A percentile compares a stretch with the other conserved stretches of the same genome.
phyloP scores from a whole-genome alignment of 345 rosid genomes.

The Turritis glabra region DNA sequence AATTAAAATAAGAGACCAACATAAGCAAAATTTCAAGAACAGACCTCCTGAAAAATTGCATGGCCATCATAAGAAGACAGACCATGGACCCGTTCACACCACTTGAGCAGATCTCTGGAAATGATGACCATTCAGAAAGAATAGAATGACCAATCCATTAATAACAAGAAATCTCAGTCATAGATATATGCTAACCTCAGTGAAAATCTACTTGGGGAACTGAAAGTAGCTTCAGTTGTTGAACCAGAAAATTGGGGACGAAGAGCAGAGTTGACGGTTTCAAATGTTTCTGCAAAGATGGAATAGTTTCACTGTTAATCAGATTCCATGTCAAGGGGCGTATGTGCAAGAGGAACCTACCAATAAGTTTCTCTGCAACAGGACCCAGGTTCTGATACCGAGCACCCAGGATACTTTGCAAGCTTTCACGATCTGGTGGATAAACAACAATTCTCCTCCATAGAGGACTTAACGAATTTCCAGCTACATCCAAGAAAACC shows the following conservation, averaged over 20 bases:
- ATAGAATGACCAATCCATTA: conserved; percentile 20
- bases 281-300: conserved; percentile 66
- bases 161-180: conserved; percentile 2
- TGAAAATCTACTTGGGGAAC: conserved; percentile 62
- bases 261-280: conserved; percentile 48
- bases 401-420: conserved; percentile 56
- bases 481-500: conserved; percentile 48
- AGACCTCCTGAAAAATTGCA: conserved; percentile 78
- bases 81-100: conserved; percentile 79
- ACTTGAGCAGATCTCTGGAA: conserved; percentile 90
- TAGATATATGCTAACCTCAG: conserved; percentile 52
- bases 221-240: conserved; percentile 37
- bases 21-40: conserved; percentile 2
- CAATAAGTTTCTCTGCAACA: conserved; percentile 63
- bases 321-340: conserved; percentile 11
- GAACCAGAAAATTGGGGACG: conserved; percentile 40
- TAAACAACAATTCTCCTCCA: conserved; percentile 91
- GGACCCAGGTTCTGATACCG: conserved; percentile 71
- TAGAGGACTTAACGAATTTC: conserved; percentile 57
- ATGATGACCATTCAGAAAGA: conserved; percentile 33
- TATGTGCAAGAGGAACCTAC: conserved; percentile 45
- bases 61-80: conserved; percentile 53
- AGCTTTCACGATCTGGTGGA: conserved; percentile 62
- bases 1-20: neutral
- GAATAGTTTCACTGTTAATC: conserved; percentile 25